phyloP scores from a whole-genome alignment of 805 yeast species.

The Candida rishiriensis region DNA sequence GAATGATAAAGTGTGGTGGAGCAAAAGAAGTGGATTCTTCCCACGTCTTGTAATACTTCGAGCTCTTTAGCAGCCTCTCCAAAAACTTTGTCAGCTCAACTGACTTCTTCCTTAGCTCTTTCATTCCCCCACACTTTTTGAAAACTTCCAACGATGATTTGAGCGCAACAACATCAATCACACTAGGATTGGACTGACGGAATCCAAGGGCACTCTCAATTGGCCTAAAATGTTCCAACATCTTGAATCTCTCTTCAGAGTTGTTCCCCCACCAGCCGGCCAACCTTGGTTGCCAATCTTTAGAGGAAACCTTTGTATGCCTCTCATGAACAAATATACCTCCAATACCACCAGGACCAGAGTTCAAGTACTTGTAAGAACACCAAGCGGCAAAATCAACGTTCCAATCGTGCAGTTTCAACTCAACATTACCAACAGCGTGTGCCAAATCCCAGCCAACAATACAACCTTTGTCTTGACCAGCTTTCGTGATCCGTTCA shows the following conservation, averaged over 20 bases:
- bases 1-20: slow-evolving; percentile 51
- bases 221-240: slow-evolving; percentile 76
- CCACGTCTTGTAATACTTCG: slow-evolving; percentile 40
- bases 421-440: slow-evolving; percentile 82
- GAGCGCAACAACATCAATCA: slow-evolving; percentile 74
- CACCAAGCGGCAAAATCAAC: slow-evolving; percentile 97
- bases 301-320: slow-evolving; percentile 19
- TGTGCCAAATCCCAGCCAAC: slow-evolving; percentile 97
- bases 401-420: slow-evolving; percentile 78
- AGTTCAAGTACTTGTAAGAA: slow-evolving; percentile 82
- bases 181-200: slow-evolving; percentile 88
- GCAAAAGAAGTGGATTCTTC: slow-evolving; percentile 11
- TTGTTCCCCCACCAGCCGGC: slow-evolving; percentile 99
- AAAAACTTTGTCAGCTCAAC: slow-evolving; percentile 54
- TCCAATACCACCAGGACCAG: slow-evolving; percentile 94
- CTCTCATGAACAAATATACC: slow-evolving; percentile 75
- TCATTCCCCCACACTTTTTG: slow-evolving; percentile 59
- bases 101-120: slow-evolving; percentile 51
- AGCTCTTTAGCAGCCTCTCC: slow-evolving; percentile 39
- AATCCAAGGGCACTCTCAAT: slow-evolving; percentile 83
- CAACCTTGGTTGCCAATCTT: slow-evolving; percentile 53
- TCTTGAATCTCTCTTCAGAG: slow-evolving; percentile 62
- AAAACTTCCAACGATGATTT: slow-evolving; percentile 62
- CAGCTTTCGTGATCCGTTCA: slow-evolving; percentile 58
- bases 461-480: slow-evolving; percentile 47